Evolutionary conservation across 805 yeast species (phyloP).

Genomic region (Ogataea paraovalis): DNA sequence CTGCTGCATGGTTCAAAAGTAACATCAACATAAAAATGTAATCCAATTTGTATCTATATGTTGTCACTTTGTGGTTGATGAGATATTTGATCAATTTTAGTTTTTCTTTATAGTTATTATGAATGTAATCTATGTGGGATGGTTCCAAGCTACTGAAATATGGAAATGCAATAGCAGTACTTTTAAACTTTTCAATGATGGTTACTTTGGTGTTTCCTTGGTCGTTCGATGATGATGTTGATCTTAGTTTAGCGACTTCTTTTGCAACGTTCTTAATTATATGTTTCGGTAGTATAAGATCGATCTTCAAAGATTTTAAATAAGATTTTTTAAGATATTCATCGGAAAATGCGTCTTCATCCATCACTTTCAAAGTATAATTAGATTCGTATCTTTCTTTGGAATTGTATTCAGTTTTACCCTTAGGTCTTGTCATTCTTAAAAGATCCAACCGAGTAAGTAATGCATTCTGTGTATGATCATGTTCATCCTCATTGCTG

Average conservation of each 20-base stretch:
- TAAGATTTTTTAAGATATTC: constrained; percentile 2
- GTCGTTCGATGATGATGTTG: background rate
- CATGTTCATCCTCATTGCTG: constrained; percentile 16
- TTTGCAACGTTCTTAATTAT: background rate
- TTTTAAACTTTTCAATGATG: background rate
- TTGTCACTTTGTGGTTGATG: constrained; percentile 1
- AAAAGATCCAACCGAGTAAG: constrained; percentile 10
- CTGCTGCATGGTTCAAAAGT: constrained; percentile 2
- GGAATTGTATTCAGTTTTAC: background rate
- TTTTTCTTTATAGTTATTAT: constrained; percentile 11
- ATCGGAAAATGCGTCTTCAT: constrained; percentile 4
- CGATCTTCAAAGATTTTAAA: constrained; percentile 5
- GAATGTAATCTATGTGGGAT: constrained; percentile 11
- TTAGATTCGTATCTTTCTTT: constrained; percentile 7
- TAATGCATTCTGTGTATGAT: constrained; percentile 19
- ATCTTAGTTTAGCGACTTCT: background rate
- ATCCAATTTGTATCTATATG: background rate
- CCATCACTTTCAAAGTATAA: constrained; percentile 9
- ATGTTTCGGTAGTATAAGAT: constrained; percentile 7
- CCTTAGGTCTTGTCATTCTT: background rate
- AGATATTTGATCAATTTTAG: constrained; percentile 9
- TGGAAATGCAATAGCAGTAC: constrained; percentile 9
- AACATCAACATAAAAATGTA: constrained; percentile 1
- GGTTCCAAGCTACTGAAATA: constrained; percentile 12
- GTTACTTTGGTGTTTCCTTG: background rate